Evolutionary conservation across 176 grass and related monocot genomes (phyloP).

Genomic region (Lolium multiflorum): DNA sequence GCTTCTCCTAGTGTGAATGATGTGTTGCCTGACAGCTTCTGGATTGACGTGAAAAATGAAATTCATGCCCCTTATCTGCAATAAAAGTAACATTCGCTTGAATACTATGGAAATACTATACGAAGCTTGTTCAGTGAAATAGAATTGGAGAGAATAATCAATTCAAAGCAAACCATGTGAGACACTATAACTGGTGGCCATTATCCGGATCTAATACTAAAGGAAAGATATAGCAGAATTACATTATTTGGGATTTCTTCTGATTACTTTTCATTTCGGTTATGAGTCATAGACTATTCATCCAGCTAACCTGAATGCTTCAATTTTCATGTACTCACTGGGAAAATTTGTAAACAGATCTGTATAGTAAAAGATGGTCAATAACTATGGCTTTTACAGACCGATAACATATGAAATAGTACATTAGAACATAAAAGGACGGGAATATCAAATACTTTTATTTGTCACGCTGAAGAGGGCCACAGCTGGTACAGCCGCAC

Average conservation of each 20-base stretch:
- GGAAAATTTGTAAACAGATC: neutral
- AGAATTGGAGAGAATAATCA: constrained; percentile 24
- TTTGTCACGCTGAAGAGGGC: neutral
- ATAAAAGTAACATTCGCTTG: neutral
- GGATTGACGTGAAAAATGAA: constrained; percentile 68
- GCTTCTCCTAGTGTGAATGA: constrained; percentile 9
- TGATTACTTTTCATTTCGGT: neutral
- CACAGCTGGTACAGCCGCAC: neutral
- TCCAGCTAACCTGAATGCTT: constrained; percentile 33
- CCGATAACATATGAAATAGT: neutral
- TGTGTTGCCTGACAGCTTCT: constrained; percentile 29
- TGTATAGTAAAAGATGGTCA: neutral
- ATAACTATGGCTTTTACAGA: neutral
- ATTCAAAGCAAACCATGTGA: constrained; percentile 14
- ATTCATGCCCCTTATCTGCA: constrained; percentile 61
- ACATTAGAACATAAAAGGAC: neutral
- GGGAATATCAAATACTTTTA: neutral
- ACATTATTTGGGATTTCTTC: neutral
- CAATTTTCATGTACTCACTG: neutral
- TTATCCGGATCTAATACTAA: neutral
- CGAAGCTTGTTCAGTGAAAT: constrained; percentile 1
- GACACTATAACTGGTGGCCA: neutral
- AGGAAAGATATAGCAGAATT: neutral
- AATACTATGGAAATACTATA: neutral
- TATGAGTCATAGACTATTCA: neutral